Base-by-base conservation (phyloP, 148 eudicot species). In the Nyssa sinensis region DNA sequence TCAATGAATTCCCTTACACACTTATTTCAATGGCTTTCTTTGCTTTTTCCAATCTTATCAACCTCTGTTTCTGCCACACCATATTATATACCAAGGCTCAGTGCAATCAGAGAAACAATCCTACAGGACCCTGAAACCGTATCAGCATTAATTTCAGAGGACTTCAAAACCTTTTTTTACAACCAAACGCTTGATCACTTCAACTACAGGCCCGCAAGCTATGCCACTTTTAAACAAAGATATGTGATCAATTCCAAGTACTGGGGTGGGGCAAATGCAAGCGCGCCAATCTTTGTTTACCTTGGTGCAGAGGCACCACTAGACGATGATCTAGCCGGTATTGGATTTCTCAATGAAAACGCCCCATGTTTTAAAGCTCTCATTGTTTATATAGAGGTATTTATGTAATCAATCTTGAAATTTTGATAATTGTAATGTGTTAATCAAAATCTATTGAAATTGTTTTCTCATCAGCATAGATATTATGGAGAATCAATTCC, bases 401-500 rank as follows among this genome's bases (percentile, higher is more conserved):
- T 1, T 3, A 35, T 35, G 3, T 35, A 7, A 35, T 35, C n/a
- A 7, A 35, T 7, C 3, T 35, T 35, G 39, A 35, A 7, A 7
- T 35, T n/a, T 35, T 35, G 7, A 35, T 35, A 35, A 7, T 35
- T 35, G 39, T 3, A 35, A 35, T 35, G 8, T 35, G 39, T 7
- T 35, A 35, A 35, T 35, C 8, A 35, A 35, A 35, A 5, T n/a
- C 8, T 2, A 39, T 62, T 17, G 7, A 7, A 32, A 4, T 35
- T 35, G 39, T 35, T 51, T 77, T 6, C 11, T 27, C 25, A 12
- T 34, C 64, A 78, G 84, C 84, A 82, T 70, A 81, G 84, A 11
- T 82, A 64, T 64, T 78, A 82, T 24, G 84, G 84, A 27, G 69
- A 35, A n/a, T n/a, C n/a, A n/a, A n/a, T n/a, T n/a, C n/a, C n/a